Conservation (phyloP, 257 asterid genomes). For the Solanum clarkiae region DNA sequence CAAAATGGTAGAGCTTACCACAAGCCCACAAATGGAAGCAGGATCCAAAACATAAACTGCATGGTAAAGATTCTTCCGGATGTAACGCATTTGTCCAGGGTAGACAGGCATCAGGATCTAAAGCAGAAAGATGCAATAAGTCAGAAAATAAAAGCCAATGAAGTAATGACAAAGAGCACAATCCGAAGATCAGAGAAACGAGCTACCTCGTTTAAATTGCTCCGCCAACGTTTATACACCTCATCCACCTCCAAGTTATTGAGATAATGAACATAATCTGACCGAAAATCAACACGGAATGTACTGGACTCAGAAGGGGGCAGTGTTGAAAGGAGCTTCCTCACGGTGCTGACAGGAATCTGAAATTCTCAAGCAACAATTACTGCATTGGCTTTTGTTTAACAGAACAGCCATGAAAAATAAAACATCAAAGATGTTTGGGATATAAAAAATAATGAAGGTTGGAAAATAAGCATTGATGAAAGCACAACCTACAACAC, state of each 20-base stretch:
- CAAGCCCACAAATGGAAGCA: slow-evolving; percentile 73
- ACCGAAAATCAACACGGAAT: slow-evolving; percentile 91
- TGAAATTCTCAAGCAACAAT: slow-evolving; percentile 14
- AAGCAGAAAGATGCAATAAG: not conserved
- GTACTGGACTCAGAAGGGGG: slow-evolving; percentile 72
- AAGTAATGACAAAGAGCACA: not conserved
- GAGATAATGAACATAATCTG: slow-evolving; percentile 79
- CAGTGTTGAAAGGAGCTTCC: slow-evolving; percentile 68
- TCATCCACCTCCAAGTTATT: slow-evolving; percentile 87
- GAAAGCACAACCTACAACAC: not conserved
- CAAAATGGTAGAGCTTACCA: slow-evolving; percentile 41
- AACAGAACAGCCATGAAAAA: not conserved
- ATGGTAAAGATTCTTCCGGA: slow-evolving; percentile 89
- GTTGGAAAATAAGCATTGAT: not conserved
- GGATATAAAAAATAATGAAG: not conserved
- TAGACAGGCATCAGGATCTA: slow-evolving; percentile 97
- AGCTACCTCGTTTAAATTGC: slow-evolving; percentile 79
- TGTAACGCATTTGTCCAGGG: slow-evolving; percentile 98
- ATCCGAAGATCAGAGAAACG: not conserved
- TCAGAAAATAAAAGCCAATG: slow-evolving; percentile 1
- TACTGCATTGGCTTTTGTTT: not conserved
- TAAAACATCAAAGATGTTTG: not conserved
- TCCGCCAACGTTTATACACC: slow-evolving; percentile 95
- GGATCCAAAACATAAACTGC: slow-evolving; percentile 92
- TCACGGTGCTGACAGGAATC: slow-evolving; percentile 73